phyloP scores from a whole-genome alignment of 2,329 filamentous ascomycete genomes.

The Triangularia verruculosa region DNA sequence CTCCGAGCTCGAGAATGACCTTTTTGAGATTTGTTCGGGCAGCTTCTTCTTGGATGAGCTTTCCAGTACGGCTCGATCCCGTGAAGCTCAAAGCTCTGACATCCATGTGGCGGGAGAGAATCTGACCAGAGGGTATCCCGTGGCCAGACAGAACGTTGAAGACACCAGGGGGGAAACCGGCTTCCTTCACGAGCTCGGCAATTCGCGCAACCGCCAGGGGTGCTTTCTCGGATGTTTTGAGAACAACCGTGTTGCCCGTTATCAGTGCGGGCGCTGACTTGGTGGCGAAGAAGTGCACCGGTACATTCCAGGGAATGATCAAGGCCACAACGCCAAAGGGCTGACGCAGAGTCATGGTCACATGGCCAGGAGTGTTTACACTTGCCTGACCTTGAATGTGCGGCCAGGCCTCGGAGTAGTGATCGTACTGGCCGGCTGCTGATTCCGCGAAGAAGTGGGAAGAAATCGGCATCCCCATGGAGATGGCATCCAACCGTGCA shows the following conservation, averaged over 20 bases:
- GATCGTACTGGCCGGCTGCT: conserved; percentile 37
- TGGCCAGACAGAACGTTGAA: conserved; percentile 72
- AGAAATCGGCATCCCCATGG: conserved; percentile 44
- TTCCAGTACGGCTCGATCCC: conserved; percentile 67
- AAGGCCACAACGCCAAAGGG: conserved; percentile 51
- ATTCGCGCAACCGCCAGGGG: conserved; percentile 42
- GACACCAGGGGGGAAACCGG: conserved; percentile 72
- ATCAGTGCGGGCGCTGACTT: conserved; percentile 51
- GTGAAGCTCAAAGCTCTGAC: conserved; percentile 77
- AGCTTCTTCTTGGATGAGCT: conserved; percentile 70
- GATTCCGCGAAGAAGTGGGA: conserved; percentile 38
- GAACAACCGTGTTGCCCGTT: conserved; percentile 48
- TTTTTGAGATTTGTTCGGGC: conserved; percentile 62
- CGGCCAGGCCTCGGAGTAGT: conserved; percentile 43
- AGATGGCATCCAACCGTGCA: conserved; percentile 43
- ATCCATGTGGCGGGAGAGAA: conserved; percentile 63
- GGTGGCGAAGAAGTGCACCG: conserved; percentile 43
- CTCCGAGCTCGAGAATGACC: conserved; percentile 65
- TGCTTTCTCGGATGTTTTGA: conserved; percentile 55
- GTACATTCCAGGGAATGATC: conserved; percentile 60
- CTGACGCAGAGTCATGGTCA: conserved; percentile 47
- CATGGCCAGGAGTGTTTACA: conserved; percentile 46
- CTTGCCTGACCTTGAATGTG: conserved; percentile 44
- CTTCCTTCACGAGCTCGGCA: conserved; percentile 60
- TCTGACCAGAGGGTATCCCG: conserved; percentile 63